These are phyloP conservation scores for Phanerochaete sordida DNA, from an alignment of 768 basidiomycete genomes.

Conservation along the genomic window DNA sequence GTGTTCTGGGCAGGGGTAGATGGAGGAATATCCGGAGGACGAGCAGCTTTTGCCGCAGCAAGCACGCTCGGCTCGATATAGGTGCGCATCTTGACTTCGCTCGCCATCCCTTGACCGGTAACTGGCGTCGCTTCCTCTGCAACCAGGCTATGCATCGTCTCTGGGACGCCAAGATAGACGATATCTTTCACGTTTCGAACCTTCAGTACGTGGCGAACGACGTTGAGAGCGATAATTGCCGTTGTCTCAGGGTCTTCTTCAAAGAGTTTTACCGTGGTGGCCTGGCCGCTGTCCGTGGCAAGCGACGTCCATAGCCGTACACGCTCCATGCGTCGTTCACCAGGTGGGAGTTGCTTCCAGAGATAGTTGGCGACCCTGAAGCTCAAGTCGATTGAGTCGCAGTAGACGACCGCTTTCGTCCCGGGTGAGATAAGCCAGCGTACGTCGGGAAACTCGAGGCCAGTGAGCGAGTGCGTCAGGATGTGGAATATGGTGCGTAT, in stretches of 20 bases:
- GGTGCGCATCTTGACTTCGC: not conserved
- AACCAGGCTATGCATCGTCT: not conserved
- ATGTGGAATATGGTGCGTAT: not conserved
- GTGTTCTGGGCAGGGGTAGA: too few relatives aligned
- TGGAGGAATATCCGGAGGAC: not conserved
- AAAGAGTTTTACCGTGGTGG: not conserved
- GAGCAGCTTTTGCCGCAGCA: not conserved
- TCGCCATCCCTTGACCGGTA: not conserved
- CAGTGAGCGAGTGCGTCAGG: not conserved
- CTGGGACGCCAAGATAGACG: conserved; percentile 4
- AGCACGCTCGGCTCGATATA: not conserved
- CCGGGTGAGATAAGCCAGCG: not conserved
- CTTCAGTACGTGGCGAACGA: conserved; percentile 8
- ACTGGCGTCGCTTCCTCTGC: conserved; percentile 4
- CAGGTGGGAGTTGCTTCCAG: not conserved
- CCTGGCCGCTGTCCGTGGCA: not conserved
- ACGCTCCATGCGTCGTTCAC: not conserved
- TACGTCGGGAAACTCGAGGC: not conserved
- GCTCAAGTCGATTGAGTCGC: not conserved
- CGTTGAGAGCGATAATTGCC: conserved; percentile 6
- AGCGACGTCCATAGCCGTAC: conserved; percentile 2
- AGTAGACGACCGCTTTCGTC: conserved; percentile 1
- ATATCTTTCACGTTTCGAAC: not conserved
- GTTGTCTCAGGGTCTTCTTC: not conserved
- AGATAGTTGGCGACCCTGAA: not conserved